These are phyloP conservation scores for Pleurotus tuber-regium DNA, from an alignment of 768 basidiomycete species.

Conservation along the genomic window DNA sequence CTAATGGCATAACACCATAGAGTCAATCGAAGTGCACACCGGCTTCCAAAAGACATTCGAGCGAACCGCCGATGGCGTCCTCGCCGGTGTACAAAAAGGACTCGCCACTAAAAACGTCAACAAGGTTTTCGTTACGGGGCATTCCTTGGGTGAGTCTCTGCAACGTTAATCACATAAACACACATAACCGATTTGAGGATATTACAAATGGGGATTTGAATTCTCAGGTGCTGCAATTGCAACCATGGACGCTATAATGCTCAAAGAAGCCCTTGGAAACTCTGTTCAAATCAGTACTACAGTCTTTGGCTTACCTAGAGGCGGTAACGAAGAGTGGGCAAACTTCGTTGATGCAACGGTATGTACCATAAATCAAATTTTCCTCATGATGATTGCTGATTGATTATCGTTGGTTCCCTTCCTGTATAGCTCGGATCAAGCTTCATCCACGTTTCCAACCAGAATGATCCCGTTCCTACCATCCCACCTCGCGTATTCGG, in stretches of 20 bases:
- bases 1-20: constrained; percentile 16
- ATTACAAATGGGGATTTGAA: too few species aligned
- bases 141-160: constrained; percentile 34
- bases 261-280: constrained; percentile 31
- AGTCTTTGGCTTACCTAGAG: constrained; percentile 42
- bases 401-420: neutral
- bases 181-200: neutral
- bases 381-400: neutral
- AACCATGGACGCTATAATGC: constrained; percentile 40
- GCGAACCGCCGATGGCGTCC: constrained; percentile 33
- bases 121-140: constrained; percentile 38
- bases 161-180: neutral
- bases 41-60: constrained; percentile 39
- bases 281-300: constrained; percentile 30
- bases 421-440: constrained; percentile 22
- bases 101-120: constrained; percentile 25
- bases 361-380: constrained; percentile 8
- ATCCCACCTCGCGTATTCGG: constrained; percentile 33
- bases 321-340: constrained; percentile 43
- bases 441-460: constrained; percentile 34
- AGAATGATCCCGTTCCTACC: constrained; percentile 40
- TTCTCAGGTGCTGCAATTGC: constrained; percentile 46
- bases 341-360: constrained; percentile 36
- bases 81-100: constrained; percentile 27
- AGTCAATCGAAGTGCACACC: constrained; percentile 31